Percentiles rank a stretch among this genome's conserved stretches.
Evolutionary conservation across 2,329 filamentous ascomycete species (phyloP).

Genomic region (Fusarium sarcochroum): DNA sequence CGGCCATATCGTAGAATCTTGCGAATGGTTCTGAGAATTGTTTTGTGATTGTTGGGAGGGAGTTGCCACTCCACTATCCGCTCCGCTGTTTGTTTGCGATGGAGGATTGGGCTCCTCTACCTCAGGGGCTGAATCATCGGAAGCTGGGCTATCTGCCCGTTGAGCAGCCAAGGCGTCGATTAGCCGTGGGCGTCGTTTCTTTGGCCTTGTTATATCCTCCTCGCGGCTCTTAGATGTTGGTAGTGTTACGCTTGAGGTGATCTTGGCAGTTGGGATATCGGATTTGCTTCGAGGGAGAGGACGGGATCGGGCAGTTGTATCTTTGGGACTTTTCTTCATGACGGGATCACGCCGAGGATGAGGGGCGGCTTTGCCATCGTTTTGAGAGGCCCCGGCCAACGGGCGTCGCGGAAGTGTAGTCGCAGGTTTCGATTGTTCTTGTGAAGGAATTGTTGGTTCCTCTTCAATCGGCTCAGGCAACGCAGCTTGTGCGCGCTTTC

Average conservation of each 20-base stretch:
- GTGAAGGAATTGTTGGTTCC: slow-evolving; percentile 7
- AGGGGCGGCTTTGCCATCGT: slow-evolving; percentile 4
- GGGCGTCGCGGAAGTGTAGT: slow-evolving; percentile 30
- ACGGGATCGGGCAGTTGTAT: slow-evolving; percentile 7
- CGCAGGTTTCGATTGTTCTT: slow-evolving; percentile 25
- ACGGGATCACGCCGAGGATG: slow-evolving; percentile 1
- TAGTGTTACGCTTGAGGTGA: not conserved
- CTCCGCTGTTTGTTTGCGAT: slow-evolving; percentile 28
- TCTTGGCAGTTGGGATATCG: slow-evolving; percentile 14
- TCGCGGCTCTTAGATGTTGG: slow-evolving; percentile 9
- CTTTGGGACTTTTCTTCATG: slow-evolving; percentile 27
- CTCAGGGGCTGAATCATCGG: slow-evolving; percentile 42
- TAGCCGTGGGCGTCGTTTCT: slow-evolving; percentile 51
- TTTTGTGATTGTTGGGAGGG: slow-evolving; percentile 40
- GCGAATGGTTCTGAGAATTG: slow-evolving; percentile 33
- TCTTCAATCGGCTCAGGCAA: slow-evolving; percentile 17
- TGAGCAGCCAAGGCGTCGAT: slow-evolving; percentile 62
- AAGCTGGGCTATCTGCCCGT: slow-evolving; percentile 53
- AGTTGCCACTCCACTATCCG: slow-evolving; percentile 34
- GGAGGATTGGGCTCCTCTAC: slow-evolving; percentile 15
- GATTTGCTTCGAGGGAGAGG: slow-evolving; percentile 23
- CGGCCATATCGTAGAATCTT: slow-evolving; percentile 42
- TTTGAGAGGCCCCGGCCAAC: slow-evolving; percentile 8
- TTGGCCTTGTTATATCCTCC: slow-evolving; percentile 23
- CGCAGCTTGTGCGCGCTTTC: slow-evolving; percentile 41